Evolutionary conservation across 164 flowering plant species (phyloP), one percentile per base, ranked within the genome.

Genomic region (Akebia trifoliata): DNA sequence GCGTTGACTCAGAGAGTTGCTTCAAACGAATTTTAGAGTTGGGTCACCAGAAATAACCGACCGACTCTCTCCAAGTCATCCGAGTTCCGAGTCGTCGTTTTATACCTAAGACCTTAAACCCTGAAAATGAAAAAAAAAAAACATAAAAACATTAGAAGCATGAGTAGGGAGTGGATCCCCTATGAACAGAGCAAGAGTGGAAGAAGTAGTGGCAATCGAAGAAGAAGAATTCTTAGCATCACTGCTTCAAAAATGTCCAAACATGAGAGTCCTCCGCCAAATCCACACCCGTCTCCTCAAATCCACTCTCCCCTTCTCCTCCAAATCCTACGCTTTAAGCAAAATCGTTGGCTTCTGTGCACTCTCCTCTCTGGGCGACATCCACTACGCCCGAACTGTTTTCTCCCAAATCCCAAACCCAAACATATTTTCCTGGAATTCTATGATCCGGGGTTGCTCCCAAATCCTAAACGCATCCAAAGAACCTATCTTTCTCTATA

Each of bases 181-280:
- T n/a, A n/a, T n/a, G n/a, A n/a, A n/a, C n/a, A n/a, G n/a, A n/a
- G n/a, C n/a, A n/a, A n/a, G n/a, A n/a, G 45, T 11, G 44, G 18
- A 40, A 14, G 18, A 40, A 4, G 12, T 20, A 20, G 18, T 8
- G 24, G 62, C 57, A 68, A 64, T 64, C 61, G 73, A 68, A 50
- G 72, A 54, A 64, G 74, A 76, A 63, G 53, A 50, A 37, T 31
- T 59, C 36, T 20, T 76, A 46, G 67, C 44, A n/a, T 64, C 56
- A 20, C 61, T 79, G 48, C 58, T 79, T 36, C 57, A 51, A 77
- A 79, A 69, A 79, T 79, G 84, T 57, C 74, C 78, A 26, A 75
- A 65, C 71, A 68, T 65, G 72, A 50, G 74, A 42, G 30, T 69
- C 40, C 69, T 78, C 54, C 64, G 63, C 56, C 82, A 78, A 62